Conservation (phyloP, 2,329 filamentous ascomycete genomes). For the Cadophora gregata region DNA sequence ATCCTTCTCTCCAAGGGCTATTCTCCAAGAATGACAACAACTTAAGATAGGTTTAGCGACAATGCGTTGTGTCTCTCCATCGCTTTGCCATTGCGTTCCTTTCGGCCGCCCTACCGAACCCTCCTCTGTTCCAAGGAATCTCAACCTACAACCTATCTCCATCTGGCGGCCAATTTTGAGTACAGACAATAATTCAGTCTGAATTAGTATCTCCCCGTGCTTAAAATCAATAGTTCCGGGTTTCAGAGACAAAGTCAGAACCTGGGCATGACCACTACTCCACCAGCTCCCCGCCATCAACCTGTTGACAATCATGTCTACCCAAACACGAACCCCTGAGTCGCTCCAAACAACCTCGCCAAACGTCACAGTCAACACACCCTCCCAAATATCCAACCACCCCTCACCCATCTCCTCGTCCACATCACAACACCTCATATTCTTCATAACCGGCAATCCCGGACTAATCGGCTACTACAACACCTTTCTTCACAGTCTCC, state of each 20-base stretch:
- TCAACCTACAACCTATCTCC: neutral
- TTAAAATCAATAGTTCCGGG: neutral
- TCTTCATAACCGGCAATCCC: conserved; percentile 79
- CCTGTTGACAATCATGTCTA: neutral
- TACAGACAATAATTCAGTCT: too few species aligned
- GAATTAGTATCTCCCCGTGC: too few species aligned
- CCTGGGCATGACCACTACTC: neutral
- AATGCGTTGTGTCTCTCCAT: neutral
- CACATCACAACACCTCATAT: conserved; percentile 57
- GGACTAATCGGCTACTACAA: conserved; percentile 77
- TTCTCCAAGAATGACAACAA: neutral
- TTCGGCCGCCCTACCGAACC: conserved; percentile 1
- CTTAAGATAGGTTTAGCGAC: neutral
- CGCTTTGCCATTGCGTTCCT: neutral
- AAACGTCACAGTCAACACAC: neutral
- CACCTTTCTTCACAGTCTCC: conserved; percentile 66
- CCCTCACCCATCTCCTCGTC: conserved; percentile 26
- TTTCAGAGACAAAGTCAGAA: neutral
- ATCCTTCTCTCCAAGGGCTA: neutral
- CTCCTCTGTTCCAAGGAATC: neutral
- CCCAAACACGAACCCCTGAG: neutral
- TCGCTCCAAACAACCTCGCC: neutral
- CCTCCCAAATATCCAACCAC: conserved; percentile 32
- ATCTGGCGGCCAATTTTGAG: neutral
- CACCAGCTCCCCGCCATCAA: neutral